phyloP scores from a whole-genome alignment of 2,329 filamentous ascomycete genomes.

The Beauveria varroae region DNA sequence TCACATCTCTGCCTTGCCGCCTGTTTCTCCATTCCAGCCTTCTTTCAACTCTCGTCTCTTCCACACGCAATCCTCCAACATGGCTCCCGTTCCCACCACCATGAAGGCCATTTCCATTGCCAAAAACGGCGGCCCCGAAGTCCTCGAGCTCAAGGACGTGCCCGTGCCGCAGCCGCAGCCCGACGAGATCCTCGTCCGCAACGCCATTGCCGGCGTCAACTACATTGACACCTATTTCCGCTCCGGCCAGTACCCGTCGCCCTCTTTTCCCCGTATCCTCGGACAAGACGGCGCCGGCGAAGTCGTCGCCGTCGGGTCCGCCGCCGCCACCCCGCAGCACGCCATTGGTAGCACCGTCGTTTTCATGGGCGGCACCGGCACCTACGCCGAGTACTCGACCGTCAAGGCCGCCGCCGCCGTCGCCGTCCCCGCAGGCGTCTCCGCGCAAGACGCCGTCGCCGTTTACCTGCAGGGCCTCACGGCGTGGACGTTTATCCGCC shows the following conservation, averaged over 20 bases:
- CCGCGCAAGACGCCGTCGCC: conserved; percentile 57
- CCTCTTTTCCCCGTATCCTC: conserved; percentile 62
- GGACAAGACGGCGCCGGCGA: conserved; percentile 74
- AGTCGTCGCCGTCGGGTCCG: conserved; percentile 50
- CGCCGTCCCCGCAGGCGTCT: conserved; percentile 55
- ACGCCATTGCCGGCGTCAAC: conserved; percentile 74
- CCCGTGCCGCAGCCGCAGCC: conserved; percentile 54
- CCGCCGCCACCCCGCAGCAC: conserved; percentile 46
- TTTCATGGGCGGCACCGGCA: conserved; percentile 45
- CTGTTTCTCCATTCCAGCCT: not conserved
- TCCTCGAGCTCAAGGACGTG: conserved; percentile 63
- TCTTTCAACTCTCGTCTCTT: not conserved
- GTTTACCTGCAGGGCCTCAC: conserved; percentile 76
- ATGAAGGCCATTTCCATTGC: conserved; percentile 62
- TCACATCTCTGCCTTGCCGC: not conserved
- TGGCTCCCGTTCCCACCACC: conserved; percentile 67
- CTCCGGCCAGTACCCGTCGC: conserved; percentile 66
- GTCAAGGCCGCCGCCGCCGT: conserved; percentile 47
- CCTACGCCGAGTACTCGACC: conserved; percentile 51
- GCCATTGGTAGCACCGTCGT: conserved; percentile 63
- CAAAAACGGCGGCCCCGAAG: conserved; percentile 59
- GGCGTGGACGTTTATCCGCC: conserved; percentile 69
- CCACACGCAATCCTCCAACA: conserved; percentile 22
- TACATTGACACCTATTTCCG: conserved; percentile 92
- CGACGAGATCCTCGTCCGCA: conserved; percentile 73